A percentile compares a stretch with the other conserved stretches of the same genome.
These are phyloP conservation scores for Chenopodium album DNA, from an alignment of 148 eudicot genomes.

Conservation along the genomic window DNA sequence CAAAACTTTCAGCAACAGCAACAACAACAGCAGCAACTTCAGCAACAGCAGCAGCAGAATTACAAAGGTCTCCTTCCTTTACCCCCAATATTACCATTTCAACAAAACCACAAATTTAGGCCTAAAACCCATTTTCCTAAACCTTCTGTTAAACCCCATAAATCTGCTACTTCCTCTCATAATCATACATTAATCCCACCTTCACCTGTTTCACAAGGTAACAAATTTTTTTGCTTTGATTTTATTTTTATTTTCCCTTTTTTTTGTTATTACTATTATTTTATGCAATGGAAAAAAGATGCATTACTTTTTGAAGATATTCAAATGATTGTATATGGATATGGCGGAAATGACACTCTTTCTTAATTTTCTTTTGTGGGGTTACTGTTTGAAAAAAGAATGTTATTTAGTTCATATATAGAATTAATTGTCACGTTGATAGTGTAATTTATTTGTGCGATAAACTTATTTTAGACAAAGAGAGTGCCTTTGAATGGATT, in stretches of 20 bases:
- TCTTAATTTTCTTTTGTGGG: slow-evolving; percentile 3
- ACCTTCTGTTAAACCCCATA: slow-evolving; percentile 35
- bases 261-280: not conserved
- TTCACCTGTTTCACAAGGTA: slow-evolving; percentile 49
- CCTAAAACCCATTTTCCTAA: slow-evolving; percentile 51
- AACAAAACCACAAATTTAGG: slow-evolving; percentile 45
- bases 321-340: slow-evolving; percentile 19
- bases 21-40: slow-evolving; percentile 34
- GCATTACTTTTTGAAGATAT: slow-evolving; percentile 17
- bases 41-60: slow-evolving; percentile 36
- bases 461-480: not conserved
- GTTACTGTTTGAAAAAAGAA: not conserved
- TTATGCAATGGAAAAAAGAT: slow-evolving; percentile 13
- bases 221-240: not conserved
- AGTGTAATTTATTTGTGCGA: not conserved
- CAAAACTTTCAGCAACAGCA: slow-evolving; percentile 32
- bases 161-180: slow-evolving; percentile 36
- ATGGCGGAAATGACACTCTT: slow-evolving; percentile 23
- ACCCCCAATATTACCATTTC: slow-evolving; percentile 59
- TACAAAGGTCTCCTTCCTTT: slow-evolving; percentile 72
- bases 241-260: not conserved
- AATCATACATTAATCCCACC: slow-evolving; percentile 26
- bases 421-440: not conserved
- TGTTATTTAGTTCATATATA: not conserved
- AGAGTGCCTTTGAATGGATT: not conserved